Base-by-base conservation (phyloP, 345 rosid genomes). In the Erucastrum elatum region DNA sequence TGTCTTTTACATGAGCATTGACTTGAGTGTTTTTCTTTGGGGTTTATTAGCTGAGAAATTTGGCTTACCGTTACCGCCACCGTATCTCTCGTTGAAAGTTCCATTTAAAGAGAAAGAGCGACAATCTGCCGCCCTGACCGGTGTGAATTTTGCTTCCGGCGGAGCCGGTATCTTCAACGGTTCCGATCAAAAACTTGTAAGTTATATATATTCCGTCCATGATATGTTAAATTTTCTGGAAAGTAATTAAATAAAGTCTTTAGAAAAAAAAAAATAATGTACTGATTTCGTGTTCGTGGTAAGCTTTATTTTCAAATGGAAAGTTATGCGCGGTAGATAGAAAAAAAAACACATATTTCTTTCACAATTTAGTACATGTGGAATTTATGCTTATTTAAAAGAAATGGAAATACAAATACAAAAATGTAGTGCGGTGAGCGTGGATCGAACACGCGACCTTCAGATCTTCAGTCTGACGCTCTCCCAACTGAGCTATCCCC, bases 391-490 rank as follows among this genome's bases (percentile, higher is more conserved):
- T 21, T 21, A 21, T 21, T 0, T 21, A 46, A 41, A 46, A 13
- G 5, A 12, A 46, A 46, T 12, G 4, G 13, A 12, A 46, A 12
- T 6, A 46, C 5, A 12, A 46, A 13, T 1, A 11, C 1, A 0
- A 51, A 51, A 46, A 4, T 15, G 3, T 0, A 15, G 4, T 51
- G 58, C 87, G 85, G 90, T 88, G 89, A 86, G 82, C 87, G 88
- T 87, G 88, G 85, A 87, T 84, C 86, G 90, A 89, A 89, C 90
- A 87, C 84, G 89, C 81, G 87, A 85, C 90, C 87, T 86, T 85
- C 87, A 89, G 89, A 87, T 86, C 87, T 86, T 87, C 87, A 87
- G 87, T 84, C 87, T 90, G 91, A 92, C 86, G 95, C 97, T 90
- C 91, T 88, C 97, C 95, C 97, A 89, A 89, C 93, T 90, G 93